These are phyloP conservation scores for Cinchona pubescens DNA, from an alignment of 257 asterid genomes.

Conservation along the genomic window DNA sequence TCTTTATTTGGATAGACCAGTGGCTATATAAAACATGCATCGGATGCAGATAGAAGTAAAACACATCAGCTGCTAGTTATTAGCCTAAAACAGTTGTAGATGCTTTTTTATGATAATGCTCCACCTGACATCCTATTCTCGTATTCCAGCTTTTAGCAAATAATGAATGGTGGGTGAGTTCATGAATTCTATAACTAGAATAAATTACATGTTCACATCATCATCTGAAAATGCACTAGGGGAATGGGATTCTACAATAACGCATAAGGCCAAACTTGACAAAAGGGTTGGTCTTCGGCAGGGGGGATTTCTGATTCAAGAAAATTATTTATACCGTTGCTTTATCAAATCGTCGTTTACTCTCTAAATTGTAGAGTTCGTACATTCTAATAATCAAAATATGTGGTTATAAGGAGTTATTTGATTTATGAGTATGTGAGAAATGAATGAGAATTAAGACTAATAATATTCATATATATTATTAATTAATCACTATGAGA, in stretches of 20 bases:
- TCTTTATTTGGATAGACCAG: neutral
- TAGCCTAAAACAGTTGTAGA: neutral
- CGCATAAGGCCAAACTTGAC: neutral
- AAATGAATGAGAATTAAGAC: too few species aligned
- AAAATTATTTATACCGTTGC: neutral
- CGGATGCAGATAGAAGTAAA: neutral
- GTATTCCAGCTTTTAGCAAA: conserved; percentile 2
- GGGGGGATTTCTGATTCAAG: conserved; percentile 1
- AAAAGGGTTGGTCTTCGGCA: neutral
- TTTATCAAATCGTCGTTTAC: neutral
- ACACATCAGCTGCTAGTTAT: neutral
- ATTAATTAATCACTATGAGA: too few species aligned
- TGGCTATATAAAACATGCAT: neutral
- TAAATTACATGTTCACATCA: neutral
- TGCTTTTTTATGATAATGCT: neutral
- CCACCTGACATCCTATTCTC: neutral
- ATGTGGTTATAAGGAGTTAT: too few species aligned
- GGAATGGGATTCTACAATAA: neutral
- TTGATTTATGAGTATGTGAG: too few species aligned
- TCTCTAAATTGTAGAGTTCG: neutral
- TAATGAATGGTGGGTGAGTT: neutral
- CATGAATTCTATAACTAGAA: conserved; percentile 3
- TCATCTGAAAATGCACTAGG: neutral
- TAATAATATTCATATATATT: too few species aligned
- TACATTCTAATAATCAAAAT: neutral